phyloP scores from a whole-genome alignment of 345 rosid species.

The Diplotaxis tenuifolia region DNA sequence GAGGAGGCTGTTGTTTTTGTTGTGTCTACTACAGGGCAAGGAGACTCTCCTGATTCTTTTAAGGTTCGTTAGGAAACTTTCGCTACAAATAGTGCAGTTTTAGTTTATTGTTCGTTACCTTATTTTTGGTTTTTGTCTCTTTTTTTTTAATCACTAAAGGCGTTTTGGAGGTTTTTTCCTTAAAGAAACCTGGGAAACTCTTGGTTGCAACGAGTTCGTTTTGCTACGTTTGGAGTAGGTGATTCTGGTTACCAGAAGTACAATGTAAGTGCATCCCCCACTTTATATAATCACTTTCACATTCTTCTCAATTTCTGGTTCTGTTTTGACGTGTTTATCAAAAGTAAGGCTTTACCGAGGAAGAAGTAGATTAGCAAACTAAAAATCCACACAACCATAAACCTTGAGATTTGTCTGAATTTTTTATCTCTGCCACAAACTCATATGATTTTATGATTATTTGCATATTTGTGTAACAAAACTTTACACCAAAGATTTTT shows the following conservation, averaged over 20 bases:
- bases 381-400: neutral
- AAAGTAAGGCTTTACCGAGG: neutral
- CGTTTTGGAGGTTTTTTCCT: constrained; percentile 80
- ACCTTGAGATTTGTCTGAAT: neutral
- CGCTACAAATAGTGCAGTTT: neutral
- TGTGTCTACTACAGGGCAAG: constrained; percentile 95
- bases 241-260: constrained; percentile 90
- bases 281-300: no score
- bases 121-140: constrained; percentile 3
- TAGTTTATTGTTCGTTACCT: neutral
- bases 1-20: constrained; percentile 68
- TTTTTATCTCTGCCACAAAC: neutral
- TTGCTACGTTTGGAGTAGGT: constrained; percentile 89
- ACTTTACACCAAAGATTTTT: no score
- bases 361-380: neutral
- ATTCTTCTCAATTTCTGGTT: neutral
- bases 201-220: constrained; percentile 68
- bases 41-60: constrained; percentile 87
- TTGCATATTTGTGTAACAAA: no score
- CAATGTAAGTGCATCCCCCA: constrained; percentile 50
- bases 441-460: no score
- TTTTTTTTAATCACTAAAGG: constrained; percentile 40
- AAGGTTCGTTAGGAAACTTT: constrained; percentile 44
- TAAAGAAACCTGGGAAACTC: constrained; percentile 51
- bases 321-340: neutral